Evolutionary conservation across 768 basidiomycete species (phyloP), one percentile per base, ranked within the genome.

Genomic region (Mycena belliarum): DNA sequence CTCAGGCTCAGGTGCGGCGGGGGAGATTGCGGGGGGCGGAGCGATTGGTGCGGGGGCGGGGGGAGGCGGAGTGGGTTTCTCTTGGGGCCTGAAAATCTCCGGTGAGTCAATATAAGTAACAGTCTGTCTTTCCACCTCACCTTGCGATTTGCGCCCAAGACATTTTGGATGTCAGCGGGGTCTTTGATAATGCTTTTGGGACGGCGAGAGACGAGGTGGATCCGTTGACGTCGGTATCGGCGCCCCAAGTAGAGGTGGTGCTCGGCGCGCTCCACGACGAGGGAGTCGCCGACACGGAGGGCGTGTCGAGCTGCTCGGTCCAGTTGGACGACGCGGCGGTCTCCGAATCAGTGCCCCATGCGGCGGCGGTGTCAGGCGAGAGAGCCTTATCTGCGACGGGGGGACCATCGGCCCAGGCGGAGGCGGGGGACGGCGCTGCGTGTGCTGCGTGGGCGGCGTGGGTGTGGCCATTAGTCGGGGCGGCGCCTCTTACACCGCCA

Each of bases 71-170:
- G 75, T 64, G 15, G 81, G 80, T 69, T 89, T 91, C 68, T 89
- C 87, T 63, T 88, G 85, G 23, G 82, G 80, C 52, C 87, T 90
- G 60, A 24, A n/a, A n/a, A n/a, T n/a, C n/a, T n/a, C n/a, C n/a
- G n/a, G n/a, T n/a, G n/a, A n/a, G n/a, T n/a, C n/a, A n/a, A n/a
- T n/a, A n/a, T n/a, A n/a, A n/a, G n/a, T n/a, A n/a, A n/a, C n/a
- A n/a, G n/a, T n/a, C n/a, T n/a, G n/a, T n/a, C n/a, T n/a, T n/a
- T n/a, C n/a, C n/a, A n/a, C n/a, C 80, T 8, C 67, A 88, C 90
- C 86, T 79, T 61, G 91, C 91, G 68, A 93, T 79, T 66, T 93
- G 88, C 9, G 91, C 91, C 91, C 91, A 93, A 33, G 91, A 92
- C 58, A 89, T 72, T 75, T 91, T 91, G 9, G 88, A 85, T 14